A percentile compares a stretch with the other conserved stretches of the same genome.
Evolutionary conservation across 2,329 filamentous ascomycete species (phyloP).

Genomic region (Pseudogymnoascus verrucosus): DNA sequence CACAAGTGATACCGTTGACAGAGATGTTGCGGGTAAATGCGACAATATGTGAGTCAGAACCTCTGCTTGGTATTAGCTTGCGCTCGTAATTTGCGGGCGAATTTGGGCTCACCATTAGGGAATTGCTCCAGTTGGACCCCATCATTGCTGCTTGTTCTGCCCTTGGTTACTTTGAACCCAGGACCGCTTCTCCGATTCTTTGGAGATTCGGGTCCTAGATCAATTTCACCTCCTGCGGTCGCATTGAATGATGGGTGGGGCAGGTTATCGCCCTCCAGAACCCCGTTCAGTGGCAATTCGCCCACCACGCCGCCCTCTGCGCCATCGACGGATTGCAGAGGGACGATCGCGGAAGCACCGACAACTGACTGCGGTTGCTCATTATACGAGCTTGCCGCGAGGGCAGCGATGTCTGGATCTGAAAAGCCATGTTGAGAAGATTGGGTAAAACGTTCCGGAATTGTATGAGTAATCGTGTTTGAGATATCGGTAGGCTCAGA

Average conservation of each 20-base stretch:
- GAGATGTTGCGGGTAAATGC: slow-evolving; percentile 76
- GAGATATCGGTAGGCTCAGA: slow-evolving; percentile 44
- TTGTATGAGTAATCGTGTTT: slow-evolving; percentile 33
- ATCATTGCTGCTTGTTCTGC: slow-evolving; percentile 24
- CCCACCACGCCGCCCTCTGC: slow-evolving; percentile 40
- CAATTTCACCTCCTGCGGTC: slow-evolving; percentile 54
- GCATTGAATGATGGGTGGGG: slow-evolving; percentile 24
- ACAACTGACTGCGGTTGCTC: slow-evolving; percentile 26
- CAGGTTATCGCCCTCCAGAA: slow-evolving; percentile 15
- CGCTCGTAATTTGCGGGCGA: slow-evolving; percentile 14
- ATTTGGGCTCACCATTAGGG: slow-evolving; percentile 66
- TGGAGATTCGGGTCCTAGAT: slow-evolving; percentile 39
- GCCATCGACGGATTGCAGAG: slow-evolving; percentile 19
- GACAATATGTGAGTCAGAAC: slow-evolving; percentile 86
- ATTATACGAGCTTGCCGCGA: slow-evolving; percentile 13
- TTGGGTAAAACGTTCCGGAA: slow-evolving; percentile 25
- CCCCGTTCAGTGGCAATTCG: slow-evolving; percentile 42
- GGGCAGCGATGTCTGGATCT: slow-evolving; percentile 33
- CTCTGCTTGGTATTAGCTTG: slow-evolving; percentile 48
- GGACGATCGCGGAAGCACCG: slow-evolving; percentile 18
- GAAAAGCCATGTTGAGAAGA: slow-evolving; percentile 51
- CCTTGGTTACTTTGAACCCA: slow-evolving; percentile 50
- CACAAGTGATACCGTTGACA: slow-evolving; percentile 75
- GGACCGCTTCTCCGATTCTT: slow-evolving; percentile 35
- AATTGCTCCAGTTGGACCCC: slow-evolving; percentile 41